Base-by-base conservation (phyloP, 208 protist species). In the Trichomonas gallinae region DNA sequence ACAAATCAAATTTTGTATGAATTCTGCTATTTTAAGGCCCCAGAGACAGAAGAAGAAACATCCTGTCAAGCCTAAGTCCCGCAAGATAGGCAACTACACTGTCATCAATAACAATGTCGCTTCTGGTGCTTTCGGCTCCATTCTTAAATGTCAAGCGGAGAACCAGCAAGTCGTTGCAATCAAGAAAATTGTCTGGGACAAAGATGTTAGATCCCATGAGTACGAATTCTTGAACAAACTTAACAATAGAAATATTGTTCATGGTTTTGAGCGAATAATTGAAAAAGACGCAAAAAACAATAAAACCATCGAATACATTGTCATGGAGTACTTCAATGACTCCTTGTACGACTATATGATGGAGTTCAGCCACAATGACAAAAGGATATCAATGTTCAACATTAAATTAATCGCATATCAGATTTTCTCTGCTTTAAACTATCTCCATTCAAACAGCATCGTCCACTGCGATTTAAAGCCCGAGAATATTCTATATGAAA, bases 291-390 rank as follows among this genome's bases (percentile, higher is more conserved):
- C 4, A 48, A 96, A 96, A 0, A 4, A 15, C 0, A 63, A 99
- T 38, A 99, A 99, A 87, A 96, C 99, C 23, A 99, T 99, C 97
- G 97, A 99, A 13, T 99, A 99, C 97, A 98, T 99, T 38, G 99
- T 99, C 26, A 98, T 99, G 97, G 98, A 99, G 89, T 99, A 99
- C 97, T 97, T 99, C 0, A 99, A 99, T 0, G 98, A 99, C 49
- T 99, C 99, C 96, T 97, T 99, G 6, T 98, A 98, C 96, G 97
- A 98, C 31, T 96, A 99, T n/a, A 97, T 98, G 23, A 97, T 98
- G 45, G 97, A 98, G 96, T 99, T 98, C 97, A 98, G 98, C 88
- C 98, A 98, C 93, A 63, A 96, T 36, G 98, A 99, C 96, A 89
- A 98, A 91, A 63, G 9, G 0, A 58, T 45, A 8, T 51, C 63